Evolutionary conservation across 139 green algal genomes (phyloP).

Genomic region (Micromonas commoda): DNA sequence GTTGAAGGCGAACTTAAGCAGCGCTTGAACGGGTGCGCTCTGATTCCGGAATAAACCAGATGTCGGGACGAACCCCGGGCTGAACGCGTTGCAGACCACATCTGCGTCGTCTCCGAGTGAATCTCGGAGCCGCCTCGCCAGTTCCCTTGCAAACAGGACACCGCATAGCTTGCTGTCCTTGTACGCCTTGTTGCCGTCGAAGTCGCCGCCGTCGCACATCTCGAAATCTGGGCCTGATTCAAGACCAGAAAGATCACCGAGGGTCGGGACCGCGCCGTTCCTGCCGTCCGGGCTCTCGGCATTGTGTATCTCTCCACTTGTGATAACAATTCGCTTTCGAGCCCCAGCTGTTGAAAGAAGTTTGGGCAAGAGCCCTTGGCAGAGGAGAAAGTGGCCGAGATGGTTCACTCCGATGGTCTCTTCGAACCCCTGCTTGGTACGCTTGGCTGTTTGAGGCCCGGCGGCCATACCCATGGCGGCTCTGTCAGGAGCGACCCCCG

Average conservation of each 20-base stretch:
- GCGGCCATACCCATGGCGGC: slow-evolving; percentile 36
- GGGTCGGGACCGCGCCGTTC: not conserved
- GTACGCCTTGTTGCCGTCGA: slow-evolving; percentile 93
- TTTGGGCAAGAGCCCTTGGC: not conserved
- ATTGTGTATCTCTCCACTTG: not conserved
- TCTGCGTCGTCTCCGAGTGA: too few species aligned
- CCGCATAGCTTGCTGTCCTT: slow-evolving; percentile 96
- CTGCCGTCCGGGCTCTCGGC: not conserved
- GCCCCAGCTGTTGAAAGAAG: not conserved
- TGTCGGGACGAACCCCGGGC: not conserved
- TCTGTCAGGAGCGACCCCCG: slow-evolving; percentile 80
- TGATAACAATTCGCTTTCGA: not conserved
- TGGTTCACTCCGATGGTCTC: slow-evolving; percentile 73
- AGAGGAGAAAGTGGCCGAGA: slow-evolving; percentile 90
- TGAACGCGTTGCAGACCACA: not conserved
- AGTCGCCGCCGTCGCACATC: slow-evolving; percentile 75
- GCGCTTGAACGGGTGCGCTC: not conserved
- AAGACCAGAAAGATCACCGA: not conserved
- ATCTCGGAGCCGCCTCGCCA: too few species aligned
- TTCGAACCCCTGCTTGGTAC: slow-evolving; percentile 84
- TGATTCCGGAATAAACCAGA: not conserved
- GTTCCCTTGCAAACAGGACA: slow-evolving; percentile 59
- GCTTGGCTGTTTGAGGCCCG: slow-evolving; percentile 19
- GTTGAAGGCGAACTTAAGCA: not conserved
- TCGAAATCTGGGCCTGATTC: not conserved